phyloP scores from a whole-genome alignment of 2,329 filamentous ascomycete species.

The Ophiostoma populinum region DNA sequence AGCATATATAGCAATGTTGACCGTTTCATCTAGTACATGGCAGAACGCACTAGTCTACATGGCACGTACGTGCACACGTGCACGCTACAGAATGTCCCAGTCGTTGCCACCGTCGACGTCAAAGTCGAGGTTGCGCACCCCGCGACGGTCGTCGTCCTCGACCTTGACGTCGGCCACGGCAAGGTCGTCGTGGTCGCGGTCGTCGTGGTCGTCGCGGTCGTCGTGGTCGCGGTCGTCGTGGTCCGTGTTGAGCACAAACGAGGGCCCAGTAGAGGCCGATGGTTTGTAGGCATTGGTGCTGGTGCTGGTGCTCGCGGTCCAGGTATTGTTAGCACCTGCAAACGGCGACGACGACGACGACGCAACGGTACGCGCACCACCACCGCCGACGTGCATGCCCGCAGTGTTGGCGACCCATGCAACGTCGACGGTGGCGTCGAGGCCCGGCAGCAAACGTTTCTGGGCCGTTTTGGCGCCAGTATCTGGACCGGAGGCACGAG shows the following conservation, averaged over 20 bases:
- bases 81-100: constrained; percentile 19
- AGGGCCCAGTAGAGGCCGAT: too few species aligned
- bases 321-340: constrained; percentile 8
- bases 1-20: background rate
- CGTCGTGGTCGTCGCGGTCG: background rate
- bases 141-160: background rate
- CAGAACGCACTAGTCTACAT: too few species aligned
- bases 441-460: constrained; percentile 45
- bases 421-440: constrained; percentile 45
- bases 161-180: background rate
- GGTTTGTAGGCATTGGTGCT: too few species aligned
- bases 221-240: background rate
- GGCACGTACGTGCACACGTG: too few species aligned
- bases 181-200: background rate
- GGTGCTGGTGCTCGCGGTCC: constrained; percentile 7
- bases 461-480: too few species aligned
- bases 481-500: constrained; percentile 14
- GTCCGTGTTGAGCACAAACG: background rate
- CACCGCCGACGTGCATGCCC: constrained; percentile 1
- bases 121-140: constrained; percentile 28
- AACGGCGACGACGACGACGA: constrained; percentile 1
- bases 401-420: constrained; percentile 32
- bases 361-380: constrained; percentile 2
- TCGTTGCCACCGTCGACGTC: constrained; percentile 34
- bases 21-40: too few species aligned